Conservation (phyloP, 441 rosid genomes). For the Theobroma grandiflorum region DNA sequence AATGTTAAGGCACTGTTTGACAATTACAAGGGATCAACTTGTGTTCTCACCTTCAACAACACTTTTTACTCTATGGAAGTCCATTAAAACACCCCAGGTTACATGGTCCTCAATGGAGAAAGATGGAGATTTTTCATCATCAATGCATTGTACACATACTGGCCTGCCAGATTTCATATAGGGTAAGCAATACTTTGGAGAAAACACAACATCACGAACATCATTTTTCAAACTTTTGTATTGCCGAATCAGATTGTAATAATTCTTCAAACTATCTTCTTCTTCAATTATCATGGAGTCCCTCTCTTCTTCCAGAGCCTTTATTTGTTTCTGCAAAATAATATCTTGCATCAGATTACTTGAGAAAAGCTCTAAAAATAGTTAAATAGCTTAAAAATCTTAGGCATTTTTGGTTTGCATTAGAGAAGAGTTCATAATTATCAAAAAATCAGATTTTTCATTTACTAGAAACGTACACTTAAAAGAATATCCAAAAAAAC, state of each 20-base stretch:
- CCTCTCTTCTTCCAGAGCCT: conserved; percentile 83
- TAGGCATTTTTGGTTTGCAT: neutral
- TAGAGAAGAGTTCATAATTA: neutral
- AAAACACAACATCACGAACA: conserved; percentile 71
- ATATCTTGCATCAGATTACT: conserved; percentile 29
- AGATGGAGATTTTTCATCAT: conserved; percentile 62
- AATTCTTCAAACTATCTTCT: conserved; percentile 86
- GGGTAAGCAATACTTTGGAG: conserved; percentile 90
- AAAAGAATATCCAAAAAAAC: too few species aligned
- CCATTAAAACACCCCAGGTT: conserved; percentile 89
- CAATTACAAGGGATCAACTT: conserved; percentile 16
- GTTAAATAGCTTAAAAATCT: conserved; percentile 21
- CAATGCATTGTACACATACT: conserved; percentile 63
- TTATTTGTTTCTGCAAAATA: conserved; percentile 78
- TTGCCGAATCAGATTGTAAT: conserved; percentile 83
- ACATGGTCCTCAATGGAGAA: conserved; percentile 72
- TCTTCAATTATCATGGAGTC: conserved; percentile 90
- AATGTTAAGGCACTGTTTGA: conserved; percentile 15
- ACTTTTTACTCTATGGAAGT: conserved; percentile 74
- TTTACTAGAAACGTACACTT: neutral
- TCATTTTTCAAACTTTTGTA: conserved; percentile 83
- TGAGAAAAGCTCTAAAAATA: conserved; percentile 8
- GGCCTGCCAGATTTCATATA: conserved; percentile 88
- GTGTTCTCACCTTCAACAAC: conserved; percentile 65
- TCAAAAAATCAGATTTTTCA: neutral